Evolutionary conservation across 1,284 basidiomycete genomes (phyloP), one percentile per base, ranked within the genome.

Genomic region (Tilletia horrida): DNA sequence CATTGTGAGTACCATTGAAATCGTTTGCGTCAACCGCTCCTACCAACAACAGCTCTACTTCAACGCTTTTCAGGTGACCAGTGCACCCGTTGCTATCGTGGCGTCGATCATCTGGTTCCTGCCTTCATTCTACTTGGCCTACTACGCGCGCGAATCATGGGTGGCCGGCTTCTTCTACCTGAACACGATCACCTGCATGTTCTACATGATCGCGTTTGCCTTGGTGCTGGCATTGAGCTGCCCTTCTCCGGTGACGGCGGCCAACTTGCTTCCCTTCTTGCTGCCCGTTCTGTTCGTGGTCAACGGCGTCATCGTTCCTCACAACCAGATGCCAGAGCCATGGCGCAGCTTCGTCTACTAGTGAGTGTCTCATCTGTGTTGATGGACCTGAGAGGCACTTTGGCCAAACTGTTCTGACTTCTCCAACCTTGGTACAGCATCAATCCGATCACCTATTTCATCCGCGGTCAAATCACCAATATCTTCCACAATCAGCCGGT

Each of bases 271-370:
- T n/a, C 78, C 79, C 0, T 78, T 79, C 66, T 69, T 79, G 61
- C 73, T 81, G 44, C 76, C 79, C 9, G 77, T 81, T 48, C 70
- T 83, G 64, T 77, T 82, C 42, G 79, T 85, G 61, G 84, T 75
- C 68, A 76, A 76, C 55, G 79, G 79, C 57, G 76, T 81, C 67
- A 76, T 81, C 44, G 72, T 77, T 44, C 79, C 79, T 8, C 73
- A 72, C 14, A 11, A 68, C 9, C 65, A 67, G 57, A 70, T 81
- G 44, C 76, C 76, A 9, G 63, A 63, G 14, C 77, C 75, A 18
- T 81, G 74, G 76, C 21, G 65, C 25, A 62, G 62, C 0, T 74
- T 69, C 27, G 67, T 79, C 2, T 66, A 66, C 31, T 66, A 35
- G 8, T 23, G 29, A 45, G n/a, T 62, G n/a, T n/a, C n/a, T n/a